Evolutionary conservation across 768 basidiomycete species (phyloP), one percentile per base, ranked within the genome.

Genomic region (Podaxis sp.): DNA sequence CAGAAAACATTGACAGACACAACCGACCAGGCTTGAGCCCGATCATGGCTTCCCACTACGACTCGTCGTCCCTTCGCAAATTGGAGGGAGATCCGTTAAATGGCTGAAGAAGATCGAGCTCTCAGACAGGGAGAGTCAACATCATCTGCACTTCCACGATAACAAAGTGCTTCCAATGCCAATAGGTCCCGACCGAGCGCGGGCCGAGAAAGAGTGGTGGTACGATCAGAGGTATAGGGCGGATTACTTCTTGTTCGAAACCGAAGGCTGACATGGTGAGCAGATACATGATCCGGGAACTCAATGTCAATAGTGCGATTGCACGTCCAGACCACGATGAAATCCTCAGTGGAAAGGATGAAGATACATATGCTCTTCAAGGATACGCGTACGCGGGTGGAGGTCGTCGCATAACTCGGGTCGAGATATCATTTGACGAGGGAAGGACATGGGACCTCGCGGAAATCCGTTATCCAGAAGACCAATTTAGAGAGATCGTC

Each of bases 31-130:
- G 11, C 75, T 89, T 7, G 79, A 80, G 51, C 85, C 85, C 4
- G 87, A 88, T 65, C 87, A 89, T 63, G 87, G 87, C 11, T 86
- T 79, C 65, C 87, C 87, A 0, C 67, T 89, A n/a, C 78, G 87
- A n/a, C 70, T 87, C 4, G 76, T 89, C 63, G 76, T 88, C 0
- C 86, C 87, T 0, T 83, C 84, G 3, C 82, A 85, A 59, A 87
- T 89, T 49, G 87, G 87, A 25, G 87, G 85, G 3, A 74, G 83
- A 27, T 80, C 79, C 27, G 83, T 85, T 22, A 81, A 88, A 74
- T 89, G 87, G 87, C 71, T 89, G 36, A 77, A 70, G 51, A 74
- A 75, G 41, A 86, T 88, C 61, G 82, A 85, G 66, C 66, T 87
- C 19, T 80, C 79, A 12, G 73, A 76, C 24, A 62, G 69, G 13